These are phyloP conservation scores for Macrolepiota albuminosa DNA, from an alignment of 768 basidiomycete genomes.

Conservation along the genomic window DNA sequence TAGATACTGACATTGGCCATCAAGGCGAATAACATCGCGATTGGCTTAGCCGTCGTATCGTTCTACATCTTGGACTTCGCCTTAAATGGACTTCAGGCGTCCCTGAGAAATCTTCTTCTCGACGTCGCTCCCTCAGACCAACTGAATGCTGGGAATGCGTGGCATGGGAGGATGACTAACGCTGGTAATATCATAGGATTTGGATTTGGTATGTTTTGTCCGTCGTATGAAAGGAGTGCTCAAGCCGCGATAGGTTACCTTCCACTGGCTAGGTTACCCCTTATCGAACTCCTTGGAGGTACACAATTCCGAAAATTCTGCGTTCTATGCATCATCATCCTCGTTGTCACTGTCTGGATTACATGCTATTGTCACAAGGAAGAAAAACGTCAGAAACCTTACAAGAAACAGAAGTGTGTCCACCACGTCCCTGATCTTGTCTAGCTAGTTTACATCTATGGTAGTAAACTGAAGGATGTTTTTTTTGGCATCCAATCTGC, in stretches of 20 bases:
- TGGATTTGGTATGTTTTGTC: constrained; percentile 63
- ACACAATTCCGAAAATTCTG: constrained; percentile 97
- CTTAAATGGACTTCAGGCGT: constrained; percentile 93
- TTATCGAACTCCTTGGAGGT: constrained; percentile 80
- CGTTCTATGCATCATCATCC: constrained; percentile 73
- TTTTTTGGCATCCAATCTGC: constrained; percentile 74
- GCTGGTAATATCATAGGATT: constrained; percentile 96
- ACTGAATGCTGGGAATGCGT: constrained; percentile 92
- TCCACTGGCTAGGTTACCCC: constrained; percentile 75
- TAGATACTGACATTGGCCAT: not conserved
- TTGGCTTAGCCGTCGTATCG: constrained; percentile 79
- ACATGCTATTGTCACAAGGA: constrained; percentile 88
- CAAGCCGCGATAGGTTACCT: constrained; percentile 59
- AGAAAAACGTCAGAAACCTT: constrained; percentile 49
- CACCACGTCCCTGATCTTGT: not conserved
- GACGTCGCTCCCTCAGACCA: constrained; percentile 88
- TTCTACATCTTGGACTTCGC: constrained; percentile 97
- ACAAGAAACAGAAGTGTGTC: constrained; percentile 36
- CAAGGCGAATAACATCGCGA: constrained; percentile 67
- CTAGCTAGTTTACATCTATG: constrained; percentile 8
- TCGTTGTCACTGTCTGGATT: constrained; percentile 78
- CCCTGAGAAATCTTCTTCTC: constrained; percentile 87
- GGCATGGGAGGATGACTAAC: constrained; percentile 95
- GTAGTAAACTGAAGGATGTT: constrained; percentile 65
- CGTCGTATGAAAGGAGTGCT: not conserved